Conservation (phyloP, 2,329 filamentous ascomycete species). For the Aaosphaeria arxii region DNA sequence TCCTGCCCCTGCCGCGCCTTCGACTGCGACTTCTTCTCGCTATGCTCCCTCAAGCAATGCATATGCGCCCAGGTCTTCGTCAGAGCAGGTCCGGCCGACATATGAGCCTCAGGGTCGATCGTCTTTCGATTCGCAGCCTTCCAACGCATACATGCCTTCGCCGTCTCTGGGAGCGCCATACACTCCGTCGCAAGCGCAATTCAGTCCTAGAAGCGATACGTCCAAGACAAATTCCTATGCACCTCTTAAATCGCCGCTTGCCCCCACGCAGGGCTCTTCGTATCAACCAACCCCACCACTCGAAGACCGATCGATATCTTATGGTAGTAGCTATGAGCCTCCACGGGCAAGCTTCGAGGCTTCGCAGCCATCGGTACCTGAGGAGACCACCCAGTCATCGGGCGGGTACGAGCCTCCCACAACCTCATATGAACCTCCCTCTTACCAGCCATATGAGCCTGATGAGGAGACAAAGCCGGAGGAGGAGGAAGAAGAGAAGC, state of each 20-base stretch:
- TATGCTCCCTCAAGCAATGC: slow-evolving; percentile 35
- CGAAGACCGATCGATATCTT: slow-evolving; percentile 19
- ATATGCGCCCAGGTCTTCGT: slow-evolving; percentile 49
- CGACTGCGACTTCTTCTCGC: slow-evolving; percentile 24
- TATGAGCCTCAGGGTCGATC: slow-evolving; percentile 44
- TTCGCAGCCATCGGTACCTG: slow-evolving; percentile 6
- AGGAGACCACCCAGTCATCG: slow-evolving; percentile 2
- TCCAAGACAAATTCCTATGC: slow-evolving; percentile 30
- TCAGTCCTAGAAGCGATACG: slow-evolving; percentile 24
- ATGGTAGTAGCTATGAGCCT: slow-evolving; percentile 23
- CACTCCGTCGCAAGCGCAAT: slow-evolving; percentile 26
- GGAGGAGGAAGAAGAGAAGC: slow-evolving; percentile 47
- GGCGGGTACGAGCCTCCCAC: slow-evolving; percentile 21
- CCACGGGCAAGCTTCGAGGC: slow-evolving; percentile 23
- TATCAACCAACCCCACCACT: slow-evolving; percentile 27
- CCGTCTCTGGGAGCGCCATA: slow-evolving; percentile 25
- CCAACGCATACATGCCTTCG: slow-evolving; percentile 24
- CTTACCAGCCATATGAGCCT: slow-evolving; percentile 48
- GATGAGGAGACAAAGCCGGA: slow-evolving; percentile 49
- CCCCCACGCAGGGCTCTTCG: slow-evolving; percentile 23
- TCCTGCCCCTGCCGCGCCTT: slow-evolving; percentile 16
- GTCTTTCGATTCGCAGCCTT: slow-evolving; percentile 36
- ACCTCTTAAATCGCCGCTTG: slow-evolving; percentile 25
- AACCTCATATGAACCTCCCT: slow-evolving; percentile 32
- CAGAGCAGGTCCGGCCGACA: slow-evolving; percentile 49